phyloP scores from a whole-genome alignment of 257 asterid species.

The Thymus mandschuricus region DNA sequence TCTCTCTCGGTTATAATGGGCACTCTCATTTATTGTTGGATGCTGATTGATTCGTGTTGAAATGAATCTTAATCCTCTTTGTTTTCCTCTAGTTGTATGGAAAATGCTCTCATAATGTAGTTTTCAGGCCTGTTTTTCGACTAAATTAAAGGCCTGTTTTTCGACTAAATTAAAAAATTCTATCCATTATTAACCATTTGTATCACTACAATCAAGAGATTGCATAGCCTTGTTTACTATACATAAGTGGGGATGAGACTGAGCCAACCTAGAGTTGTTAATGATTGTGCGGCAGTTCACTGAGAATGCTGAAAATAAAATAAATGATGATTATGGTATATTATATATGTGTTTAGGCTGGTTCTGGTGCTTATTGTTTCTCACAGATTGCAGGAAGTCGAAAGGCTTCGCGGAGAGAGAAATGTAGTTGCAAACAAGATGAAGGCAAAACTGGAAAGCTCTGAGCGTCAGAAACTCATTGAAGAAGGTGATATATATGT shows the following conservation, averaged over 20 bases:
- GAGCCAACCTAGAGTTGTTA: neutral
- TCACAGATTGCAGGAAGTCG: constrained; percentile 98
- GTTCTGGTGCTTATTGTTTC: constrained; percentile 64
- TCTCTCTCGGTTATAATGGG: neutral
- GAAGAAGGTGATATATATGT: constrained; percentile 70
- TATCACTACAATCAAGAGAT: no score
- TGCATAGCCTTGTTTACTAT: neutral
- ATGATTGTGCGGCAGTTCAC: neutral
- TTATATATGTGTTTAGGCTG: constrained; percentile 8
- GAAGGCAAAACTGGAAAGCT: constrained; percentile 85
- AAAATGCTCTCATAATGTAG: neutral
- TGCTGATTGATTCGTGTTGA: neutral
- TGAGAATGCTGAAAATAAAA: no score
- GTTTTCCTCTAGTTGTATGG: neutral
- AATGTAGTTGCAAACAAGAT: constrained; percentile 93
- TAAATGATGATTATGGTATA: no score
- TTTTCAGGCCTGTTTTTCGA: neutral
- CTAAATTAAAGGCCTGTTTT: neutral
- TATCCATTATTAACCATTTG: neutral
- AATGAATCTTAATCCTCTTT: no score
- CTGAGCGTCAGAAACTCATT: constrained; percentile 82
- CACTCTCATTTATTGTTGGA: neutral
- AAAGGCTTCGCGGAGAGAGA: constrained; percentile 90
- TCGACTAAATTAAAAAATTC: neutral
- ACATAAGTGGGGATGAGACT: neutral